Percentiles rank a stretch among this genome's conserved stretches.
phyloP scores from a whole-genome alignment of 163 green algal genomes.

The Scenedesmus sp. region DNA sequence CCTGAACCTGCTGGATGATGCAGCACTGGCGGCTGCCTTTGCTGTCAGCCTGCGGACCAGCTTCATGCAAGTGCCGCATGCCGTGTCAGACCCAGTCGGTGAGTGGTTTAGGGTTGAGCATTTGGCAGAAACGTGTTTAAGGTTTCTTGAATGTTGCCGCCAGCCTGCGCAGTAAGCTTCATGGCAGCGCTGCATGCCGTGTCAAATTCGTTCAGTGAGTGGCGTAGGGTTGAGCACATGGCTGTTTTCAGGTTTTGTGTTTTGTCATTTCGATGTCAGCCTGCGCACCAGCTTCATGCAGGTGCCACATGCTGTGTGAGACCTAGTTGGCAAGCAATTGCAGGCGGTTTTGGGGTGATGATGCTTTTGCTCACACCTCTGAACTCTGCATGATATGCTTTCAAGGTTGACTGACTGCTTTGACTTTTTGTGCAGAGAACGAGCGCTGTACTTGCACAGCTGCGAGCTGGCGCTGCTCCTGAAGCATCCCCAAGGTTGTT shows the following conservation, averaged over 20 bases:
- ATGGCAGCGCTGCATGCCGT: constrained; percentile 26
- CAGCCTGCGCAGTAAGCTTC: background rate
- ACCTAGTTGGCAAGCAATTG: constrained; percentile 19
- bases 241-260: constrained; percentile 39
- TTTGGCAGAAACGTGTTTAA: no score
- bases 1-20: constrained; percentile 62
- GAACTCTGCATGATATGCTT: no score
- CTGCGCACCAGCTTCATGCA: constrained; percentile 43
- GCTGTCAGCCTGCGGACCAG: constrained; percentile 50
- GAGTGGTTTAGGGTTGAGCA: background rate
- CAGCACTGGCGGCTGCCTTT: constrained; percentile 59
- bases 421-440: no score
- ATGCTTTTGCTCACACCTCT: no score
- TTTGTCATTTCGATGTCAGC: background rate
- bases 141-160: no score
- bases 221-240: no score
- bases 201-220: constrained; percentile 23
- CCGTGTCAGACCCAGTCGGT: constrained; percentile 35
- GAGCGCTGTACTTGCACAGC: background rate
- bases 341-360: no score
- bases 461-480: no score
- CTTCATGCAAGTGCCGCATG: constrained; percentile 45
- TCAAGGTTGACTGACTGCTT: no score
- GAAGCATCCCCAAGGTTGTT: background rate
- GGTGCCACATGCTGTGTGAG: constrained; percentile 27